These are phyloP conservation scores for Sordariomycetes sp. DNA, from an alignment of 2,329 filamentous ascomycete genomes.

Conservation along the genomic window DNA sequence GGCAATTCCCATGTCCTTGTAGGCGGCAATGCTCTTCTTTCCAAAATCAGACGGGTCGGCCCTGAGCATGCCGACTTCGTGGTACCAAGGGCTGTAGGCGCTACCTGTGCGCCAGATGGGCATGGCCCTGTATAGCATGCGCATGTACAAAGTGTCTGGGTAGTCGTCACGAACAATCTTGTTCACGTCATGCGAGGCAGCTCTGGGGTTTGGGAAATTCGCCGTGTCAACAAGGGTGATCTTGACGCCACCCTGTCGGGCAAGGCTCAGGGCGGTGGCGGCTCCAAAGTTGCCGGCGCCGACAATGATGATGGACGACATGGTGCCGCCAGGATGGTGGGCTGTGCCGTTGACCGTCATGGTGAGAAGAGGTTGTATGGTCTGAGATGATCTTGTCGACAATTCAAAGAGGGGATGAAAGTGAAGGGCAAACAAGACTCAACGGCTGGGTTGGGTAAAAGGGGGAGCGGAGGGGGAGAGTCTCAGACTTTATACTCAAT, in stretches of 20 bases:
- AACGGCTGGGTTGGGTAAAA: background rate
- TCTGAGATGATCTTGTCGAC: too few relatives aligned
- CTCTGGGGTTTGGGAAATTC: conserved; percentile 24
- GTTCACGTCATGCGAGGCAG: conserved; percentile 37
- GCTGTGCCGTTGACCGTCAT: conserved; percentile 4
- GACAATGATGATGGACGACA: conserved; percentile 23
- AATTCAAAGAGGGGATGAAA: background rate
- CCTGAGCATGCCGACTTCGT: conserved; percentile 46
- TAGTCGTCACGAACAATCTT: conserved; percentile 35
- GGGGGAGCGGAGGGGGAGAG: background rate
- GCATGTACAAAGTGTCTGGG: conserved; percentile 28
- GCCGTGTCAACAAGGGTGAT: conserved; percentile 27
- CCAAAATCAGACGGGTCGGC: conserved; percentile 32
- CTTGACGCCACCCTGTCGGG: conserved; percentile 15
- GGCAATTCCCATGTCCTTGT: conserved; percentile 24
- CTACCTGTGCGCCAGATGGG: conserved; percentile 29
- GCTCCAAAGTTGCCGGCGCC: conserved; percentile 35
- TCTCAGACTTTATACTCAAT: too few relatives aligned
- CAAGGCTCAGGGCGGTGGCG: conserved; percentile 26
- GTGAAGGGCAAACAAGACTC: background rate
- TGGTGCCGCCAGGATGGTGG: conserved; percentile 3
- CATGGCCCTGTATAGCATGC: conserved; percentile 29
- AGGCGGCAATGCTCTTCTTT: conserved; percentile 28
- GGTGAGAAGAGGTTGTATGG: background rate
- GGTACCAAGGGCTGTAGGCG: conserved; percentile 44